Evolutionary conservation across 1,284 basidiomycete genomes (phyloP), one percentile per base, ranked within the genome.

Genomic region (Naganishia sp.): DNA sequence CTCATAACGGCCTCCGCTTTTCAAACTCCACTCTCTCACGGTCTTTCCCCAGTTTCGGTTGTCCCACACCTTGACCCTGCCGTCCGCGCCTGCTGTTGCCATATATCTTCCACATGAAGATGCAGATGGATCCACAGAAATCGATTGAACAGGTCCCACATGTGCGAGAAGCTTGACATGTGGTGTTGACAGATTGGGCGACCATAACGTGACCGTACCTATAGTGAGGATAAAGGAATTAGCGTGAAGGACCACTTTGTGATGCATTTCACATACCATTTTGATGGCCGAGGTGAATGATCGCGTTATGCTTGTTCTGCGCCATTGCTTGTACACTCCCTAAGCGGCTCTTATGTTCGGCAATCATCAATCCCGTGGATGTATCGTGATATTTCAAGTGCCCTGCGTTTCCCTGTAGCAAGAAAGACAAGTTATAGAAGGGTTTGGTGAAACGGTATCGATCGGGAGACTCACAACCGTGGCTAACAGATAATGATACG

Each of bases 381-480:
- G 92, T 94, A 76, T 99, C 95, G 81, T 96, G 94, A 80, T 98
- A 99, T 81, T 95, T 95, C 1, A 99, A 83, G 77, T 89, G 92
- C 0, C 95, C 95, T 15, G 85, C 83, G 72, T 92, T 89, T 11
- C 94, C 93, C 89, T 91, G 71, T 23, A 48, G 13, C 36, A 1
- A 55, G 45, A 39, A 16, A 23, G 39, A 31, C 36, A 6, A 36
- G 46, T 7, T 50, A 4, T 43, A 39, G 2, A 21, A 42, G 15
- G 36, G 60, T 21, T 23, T 53, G 23, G n/a, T 21, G n/a, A 10
- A 25, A 50, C 16, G 48, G 25, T 5, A n/a, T 25, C 15, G 10
- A 18, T 28, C 6, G 6, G 5, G 2, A 11, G n/a, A 85, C 88
- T 69, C 75, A 90, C 90, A 18, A 95, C 84, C 57, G 87, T 90